Base-by-base conservation (phyloP, 495 filamentous ascomycete genomes). In the Acidiella bohemica region DNA sequence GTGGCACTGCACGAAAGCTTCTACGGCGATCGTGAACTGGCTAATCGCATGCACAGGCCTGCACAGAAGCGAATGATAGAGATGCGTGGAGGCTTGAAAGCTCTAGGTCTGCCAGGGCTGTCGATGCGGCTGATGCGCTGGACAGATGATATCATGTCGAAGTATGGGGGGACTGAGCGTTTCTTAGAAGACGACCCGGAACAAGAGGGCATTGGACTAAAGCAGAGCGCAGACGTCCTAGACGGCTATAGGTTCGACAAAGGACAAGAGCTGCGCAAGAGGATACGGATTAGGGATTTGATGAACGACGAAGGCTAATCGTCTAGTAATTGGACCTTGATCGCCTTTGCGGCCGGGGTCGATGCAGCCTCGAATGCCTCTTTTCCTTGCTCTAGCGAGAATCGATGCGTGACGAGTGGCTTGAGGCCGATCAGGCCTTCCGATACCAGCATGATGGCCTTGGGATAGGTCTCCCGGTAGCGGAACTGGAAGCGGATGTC, bases 321-420 rank as follows among this genome's bases (percentile, higher is more conserved):
- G 23, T 55, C 52, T 18, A 55, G 33, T n/a, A 51, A 17, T 35
- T 55, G 52, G 11, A 55, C 48, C 32, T 51, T 55, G 28, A 55
- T 35, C 8, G 43, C 44, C 30, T 35, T 42, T 1, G 49, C 36
- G 14, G 23, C 26, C 3, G 49, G 35, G 10, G 22, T 43, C 17
- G 52, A 42, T 7, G 48, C 48, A 10, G 44, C 41, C 30, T 45
- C 42, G 35, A 55, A 53, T 10, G 49, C 52, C 24, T 33, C 49
- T 20, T 34, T 32, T 5, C 36, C 52, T 17, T 53, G 24, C 33
- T 55, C 49, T 8, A 55, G 39, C 5, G 35, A 13, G 30, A 48
- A 52, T 8, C 49, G 40, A 44, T 55, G 52, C 22, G 52, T 55
- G 2, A 51, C 48, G 17, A 55, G 39, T 33, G 39, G 43, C 38